These are phyloP conservation scores for Cytauxzoon felis DNA, from an alignment of 169 alveolate genomes.

Conservation along the genomic window DNA sequence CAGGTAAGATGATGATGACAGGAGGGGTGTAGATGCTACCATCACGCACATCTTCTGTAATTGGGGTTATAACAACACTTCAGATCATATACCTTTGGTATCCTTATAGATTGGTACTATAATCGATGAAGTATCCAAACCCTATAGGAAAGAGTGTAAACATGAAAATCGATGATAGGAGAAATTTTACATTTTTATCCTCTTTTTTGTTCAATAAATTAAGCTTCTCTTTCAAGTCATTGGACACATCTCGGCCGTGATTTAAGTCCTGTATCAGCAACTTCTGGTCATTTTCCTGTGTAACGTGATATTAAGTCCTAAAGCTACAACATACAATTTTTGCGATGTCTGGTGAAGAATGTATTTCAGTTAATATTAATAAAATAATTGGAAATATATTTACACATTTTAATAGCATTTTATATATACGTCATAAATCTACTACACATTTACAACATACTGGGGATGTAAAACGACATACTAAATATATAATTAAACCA, in stretches of 20 bases:
- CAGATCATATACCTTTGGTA: not conserved
- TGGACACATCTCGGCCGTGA: constrained; percentile 5
- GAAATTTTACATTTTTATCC: constrained; percentile 23
- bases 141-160: not conserved
- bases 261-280: constrained; percentile 34
- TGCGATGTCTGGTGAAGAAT: constrained; percentile 31
- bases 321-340: constrained; percentile 5
- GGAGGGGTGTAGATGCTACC: constrained; percentile 46
- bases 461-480: too few relatives aligned
- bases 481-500: not conserved
- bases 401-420: too few relatives aligned
- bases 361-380: too few relatives aligned
- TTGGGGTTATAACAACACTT: too few relatives aligned
- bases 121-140: not conserved
- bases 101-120: constrained; percentile 1
- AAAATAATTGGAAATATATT: too few relatives aligned
- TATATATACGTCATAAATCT: too few relatives aligned
- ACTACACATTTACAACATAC: too few relatives aligned
- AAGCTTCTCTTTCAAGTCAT: constrained; percentile 29
- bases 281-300: constrained; percentile 58
- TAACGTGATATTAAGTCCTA: not conserved
- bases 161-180: too few relatives aligned
- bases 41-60: constrained; percentile 1
- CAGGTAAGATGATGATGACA: constrained; percentile 49
- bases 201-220: constrained; percentile 19